Evolutionary conservation across 2,329 filamentous ascomycete genomes (phyloP).

Genomic region (Fusarium secorum): DNA sequence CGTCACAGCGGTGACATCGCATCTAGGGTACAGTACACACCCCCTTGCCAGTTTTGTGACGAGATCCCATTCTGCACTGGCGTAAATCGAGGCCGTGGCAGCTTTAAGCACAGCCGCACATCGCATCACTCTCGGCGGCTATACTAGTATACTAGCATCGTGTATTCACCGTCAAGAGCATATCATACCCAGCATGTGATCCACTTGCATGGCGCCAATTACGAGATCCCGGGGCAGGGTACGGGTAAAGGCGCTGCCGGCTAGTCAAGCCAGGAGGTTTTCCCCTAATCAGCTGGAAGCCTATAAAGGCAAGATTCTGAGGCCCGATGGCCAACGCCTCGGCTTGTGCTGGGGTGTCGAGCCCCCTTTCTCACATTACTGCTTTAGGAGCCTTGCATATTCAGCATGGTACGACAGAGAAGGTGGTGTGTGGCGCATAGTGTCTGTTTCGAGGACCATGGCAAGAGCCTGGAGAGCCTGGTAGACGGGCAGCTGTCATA

Average conservation of each 20-base stretch:
- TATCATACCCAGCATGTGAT: constrained; percentile 33
- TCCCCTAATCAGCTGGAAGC: background rate
- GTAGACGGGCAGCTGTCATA: background rate
- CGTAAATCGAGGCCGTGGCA: background rate
- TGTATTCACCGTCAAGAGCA: constrained; percentile 8
- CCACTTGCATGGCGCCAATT: constrained; percentile 39
- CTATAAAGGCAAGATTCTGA: constrained; percentile 1
- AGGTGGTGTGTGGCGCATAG: constrained; percentile 28
- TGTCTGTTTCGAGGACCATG: constrained; percentile 8
- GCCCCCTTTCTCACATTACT: constrained; percentile 28
- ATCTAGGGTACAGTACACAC: background rate
- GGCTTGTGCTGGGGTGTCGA: constrained; percentile 31
- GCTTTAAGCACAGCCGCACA: background rate
- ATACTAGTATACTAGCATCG: constrained; percentile 1
- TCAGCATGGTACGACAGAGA: constrained; percentile 37
- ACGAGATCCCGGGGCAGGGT: constrained; percentile 12
- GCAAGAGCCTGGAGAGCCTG: constrained; percentile 11
- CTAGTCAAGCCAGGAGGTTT: background rate
- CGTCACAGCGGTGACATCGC: background rate
- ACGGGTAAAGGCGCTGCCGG: constrained; percentile 8
- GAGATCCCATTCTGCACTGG: constrained; percentile 5
- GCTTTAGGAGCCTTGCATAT: constrained; percentile 37
- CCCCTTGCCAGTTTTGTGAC: background rate
- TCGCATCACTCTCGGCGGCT: background rate
- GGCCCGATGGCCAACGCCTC: constrained; percentile 15